Percentiles rank a stretch among this genome's conserved stretches.
These are phyloP conservation scores for Phyllosticta citriasiana DNA, from an alignment of 2,329 filamentous ascomycete species.

Conservation along the genomic window DNA sequence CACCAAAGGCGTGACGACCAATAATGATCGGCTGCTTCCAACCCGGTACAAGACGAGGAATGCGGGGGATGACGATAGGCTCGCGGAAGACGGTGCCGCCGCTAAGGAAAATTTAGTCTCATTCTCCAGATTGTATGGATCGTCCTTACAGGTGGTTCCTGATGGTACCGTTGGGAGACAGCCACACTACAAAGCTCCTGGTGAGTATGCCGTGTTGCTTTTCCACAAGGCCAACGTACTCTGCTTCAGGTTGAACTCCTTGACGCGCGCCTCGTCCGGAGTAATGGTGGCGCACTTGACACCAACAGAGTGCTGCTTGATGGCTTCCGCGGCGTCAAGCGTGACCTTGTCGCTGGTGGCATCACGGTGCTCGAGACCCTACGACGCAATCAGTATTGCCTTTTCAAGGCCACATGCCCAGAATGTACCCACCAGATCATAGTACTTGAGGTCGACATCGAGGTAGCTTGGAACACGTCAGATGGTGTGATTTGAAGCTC, in stretches of 20 bases:
- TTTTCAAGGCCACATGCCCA: background rate
- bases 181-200: constrained; percentile 61
- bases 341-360: constrained; percentile 96
- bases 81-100: constrained; percentile 98
- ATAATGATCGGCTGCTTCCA: constrained; percentile 99
- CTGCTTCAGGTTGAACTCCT: constrained; percentile 98
- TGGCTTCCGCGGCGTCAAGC: constrained; percentile 86
- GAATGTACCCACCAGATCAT: constrained; percentile 53
- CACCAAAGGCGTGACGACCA: constrained; percentile 93
- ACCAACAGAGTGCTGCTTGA: constrained; percentile 97
- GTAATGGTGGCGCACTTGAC: constrained; percentile 99
- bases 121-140: background rate
- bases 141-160: constrained; percentile 48
- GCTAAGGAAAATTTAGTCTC: constrained; percentile 19
- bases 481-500: background rate
- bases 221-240: constrained; percentile 45
- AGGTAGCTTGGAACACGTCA: constrained; percentile 51
- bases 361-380: constrained; percentile 86
- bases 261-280: constrained; percentile 87
- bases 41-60: constrained; percentile 86
- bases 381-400: constrained; percentile 10
- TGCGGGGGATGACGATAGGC: constrained; percentile 89
- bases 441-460: constrained; percentile 97
- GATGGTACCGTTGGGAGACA: constrained; percentile 89
- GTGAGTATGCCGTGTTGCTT: background rate